phyloP scores from a whole-genome alignment of 2,329 filamentous ascomycete genomes.

The Endoconidiophora laricicola region DNA sequence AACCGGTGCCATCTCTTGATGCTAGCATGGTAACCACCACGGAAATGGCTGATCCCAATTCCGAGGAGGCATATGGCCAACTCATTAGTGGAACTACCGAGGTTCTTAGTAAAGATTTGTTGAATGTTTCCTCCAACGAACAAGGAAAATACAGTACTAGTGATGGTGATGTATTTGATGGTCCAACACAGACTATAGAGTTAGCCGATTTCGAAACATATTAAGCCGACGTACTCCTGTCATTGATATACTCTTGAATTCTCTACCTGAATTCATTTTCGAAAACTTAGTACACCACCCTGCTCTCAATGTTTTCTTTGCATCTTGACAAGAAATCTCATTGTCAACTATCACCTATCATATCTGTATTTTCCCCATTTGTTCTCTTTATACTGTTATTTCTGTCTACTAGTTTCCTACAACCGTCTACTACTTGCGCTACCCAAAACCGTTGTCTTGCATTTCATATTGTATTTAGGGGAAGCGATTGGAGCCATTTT shows the following conservation, averaged over 20 bases:
- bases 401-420: neutral
- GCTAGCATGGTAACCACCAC: constrained; percentile 8
- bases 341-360: neutral
- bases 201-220: constrained; percentile 4
- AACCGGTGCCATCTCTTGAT: constrained; percentile 10
- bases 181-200: constrained; percentile 2
- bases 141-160: constrained; percentile 1
- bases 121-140: neutral
- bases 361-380: neutral
- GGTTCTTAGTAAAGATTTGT: neutral
- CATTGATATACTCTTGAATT: neutral
- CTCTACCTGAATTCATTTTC: neutral
- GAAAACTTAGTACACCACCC: neutral
- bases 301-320: neutral
- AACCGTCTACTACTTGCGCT: no score
- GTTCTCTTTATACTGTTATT: constrained; percentile 1
- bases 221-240: neutral
- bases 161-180: constrained; percentile 11
- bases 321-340: neutral
- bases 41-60: constrained; percentile 1
- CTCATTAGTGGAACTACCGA: neutral
- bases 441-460: no score
- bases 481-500: no score
- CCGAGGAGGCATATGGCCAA: constrained; percentile 1
- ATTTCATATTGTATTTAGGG: no score